phyloP scores from a whole-genome alignment of 202 grass and related monocot species.

The Musa balbisiana region DNA sequence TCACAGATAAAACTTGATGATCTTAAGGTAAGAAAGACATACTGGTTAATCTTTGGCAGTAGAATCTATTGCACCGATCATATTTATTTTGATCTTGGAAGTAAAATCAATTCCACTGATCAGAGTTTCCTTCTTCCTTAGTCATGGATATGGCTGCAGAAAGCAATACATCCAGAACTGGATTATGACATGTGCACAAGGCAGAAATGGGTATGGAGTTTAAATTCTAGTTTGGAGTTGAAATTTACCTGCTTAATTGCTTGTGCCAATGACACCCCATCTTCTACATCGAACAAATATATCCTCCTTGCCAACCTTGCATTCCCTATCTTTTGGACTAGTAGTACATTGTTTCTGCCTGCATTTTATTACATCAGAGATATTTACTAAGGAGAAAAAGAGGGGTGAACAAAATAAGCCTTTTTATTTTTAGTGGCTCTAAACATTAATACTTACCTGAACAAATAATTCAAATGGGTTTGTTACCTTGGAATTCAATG shows the following conservation, averaged over 20 bases:
- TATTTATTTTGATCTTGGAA: neutral
- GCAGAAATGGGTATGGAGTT: constrained; percentile 84
- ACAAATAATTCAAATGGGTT: no score
- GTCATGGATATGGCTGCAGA: constrained; percentile 98
- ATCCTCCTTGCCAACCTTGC: no score
- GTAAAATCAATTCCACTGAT: neutral
- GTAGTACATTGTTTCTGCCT: no score
- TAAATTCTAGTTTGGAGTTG: neutral
- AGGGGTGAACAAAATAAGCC: no score
- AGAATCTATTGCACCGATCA: neutral
- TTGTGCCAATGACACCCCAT: no score
- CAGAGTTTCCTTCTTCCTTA: constrained; percentile 23
- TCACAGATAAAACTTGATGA: constrained; percentile 72
- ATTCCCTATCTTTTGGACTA: neutral
- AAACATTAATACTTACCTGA: no score
- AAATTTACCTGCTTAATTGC: neutral
- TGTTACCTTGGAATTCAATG: no score
- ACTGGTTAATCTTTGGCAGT: neutral
- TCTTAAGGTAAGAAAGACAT: constrained; percentile 46
- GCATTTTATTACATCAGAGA: no score
- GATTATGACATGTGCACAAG: constrained; percentile 70
- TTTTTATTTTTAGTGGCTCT: no score
- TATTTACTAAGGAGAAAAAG: no score
- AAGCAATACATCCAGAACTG: constrained; percentile 94
- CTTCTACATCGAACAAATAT: no score